Percentiles rank a stretch among this genome's conserved stretches.
Evolutionary conservation across 2,329 filamentous ascomycete genomes (phyloP).

Genomic region (Diplodia seriata): DNA sequence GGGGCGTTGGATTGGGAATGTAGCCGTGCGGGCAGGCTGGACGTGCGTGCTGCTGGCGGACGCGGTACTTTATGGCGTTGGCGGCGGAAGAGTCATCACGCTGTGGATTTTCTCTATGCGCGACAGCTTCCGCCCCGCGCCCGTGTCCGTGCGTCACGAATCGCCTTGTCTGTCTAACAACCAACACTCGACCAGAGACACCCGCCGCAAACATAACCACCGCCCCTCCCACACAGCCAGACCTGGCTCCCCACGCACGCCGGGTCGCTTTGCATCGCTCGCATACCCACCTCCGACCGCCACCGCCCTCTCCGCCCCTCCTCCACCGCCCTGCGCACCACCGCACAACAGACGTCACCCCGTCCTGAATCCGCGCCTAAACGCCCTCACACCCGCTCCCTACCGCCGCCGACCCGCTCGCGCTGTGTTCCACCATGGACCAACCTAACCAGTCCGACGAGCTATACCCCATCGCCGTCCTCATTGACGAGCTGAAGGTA

Average conservation of each 20-base stretch:
- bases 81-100: constrained; percentile 31
- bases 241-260: constrained; percentile 25
- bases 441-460: constrained; percentile 92
- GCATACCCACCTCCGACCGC: constrained; percentile 3
- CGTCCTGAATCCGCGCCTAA: constrained; percentile 25
- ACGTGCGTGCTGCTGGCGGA: neutral
- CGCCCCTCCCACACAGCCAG: constrained; percentile 25
- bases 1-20: constrained; percentile 2
- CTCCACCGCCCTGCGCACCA: constrained; percentile 30
- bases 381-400: constrained; percentile 19
- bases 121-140: constrained; percentile 32
- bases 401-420: constrained; percentile 43
- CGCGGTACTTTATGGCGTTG: constrained; percentile 25
- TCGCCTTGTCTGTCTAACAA: constrained; percentile 33
- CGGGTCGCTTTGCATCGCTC: constrained; percentile 31
- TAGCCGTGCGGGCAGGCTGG: neutral
- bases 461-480: constrained; percentile 98
- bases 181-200: constrained; percentile 33
- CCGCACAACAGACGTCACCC: constrained; percentile 32
- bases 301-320: constrained; percentile 24
- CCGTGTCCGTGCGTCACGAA: constrained; percentile 31
- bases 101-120: constrained; percentile 31
- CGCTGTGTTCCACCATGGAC: constrained; percentile 68
- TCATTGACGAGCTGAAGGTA: constrained; percentile 99
- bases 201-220: constrained; percentile 33